Base-by-base conservation (phyloP, 768 basidiomycete genomes). In the Pleurotus sapidus region DNA sequence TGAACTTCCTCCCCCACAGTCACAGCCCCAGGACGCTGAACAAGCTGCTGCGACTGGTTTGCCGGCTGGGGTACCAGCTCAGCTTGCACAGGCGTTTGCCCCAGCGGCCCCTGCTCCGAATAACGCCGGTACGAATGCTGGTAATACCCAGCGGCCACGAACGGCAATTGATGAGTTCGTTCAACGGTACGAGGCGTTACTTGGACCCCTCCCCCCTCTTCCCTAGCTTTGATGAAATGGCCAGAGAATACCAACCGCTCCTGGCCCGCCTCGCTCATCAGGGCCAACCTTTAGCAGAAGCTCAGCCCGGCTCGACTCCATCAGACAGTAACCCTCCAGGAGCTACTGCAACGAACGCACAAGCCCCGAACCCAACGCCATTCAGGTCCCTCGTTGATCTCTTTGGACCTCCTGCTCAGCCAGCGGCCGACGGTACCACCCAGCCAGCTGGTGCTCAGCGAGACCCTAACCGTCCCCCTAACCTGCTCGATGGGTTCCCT, bases 31-130 rank as follows among this genome's bases (percentile, higher is more conserved):
- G 20, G 27, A 37, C 20, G 9, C 23, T 23, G 51, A 54, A 24
- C 37, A 54, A 42, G 51, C 51, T n/a, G 51, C 51, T 12, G 51
- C 51, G 38, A 54, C 37, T 27, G 51, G 51, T 8, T 42, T 54
- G 39, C 51, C 51, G 8, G 14, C 51, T 42, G 51, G 51, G 12
- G 15, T 54, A 11, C 51, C 51, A 40, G 51, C 51, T 25, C 51
- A 54, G 18, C 39, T 54, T n/a, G 51, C 51, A 1, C 27, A 24
- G 23, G 42, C 17, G 17, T 39, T 42, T 17, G 50, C 34, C 18
- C 50, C 50, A 7, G 50, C 38, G 48, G 9, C 48, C 18, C 23
- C 48, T 4, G 42, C 42, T 45, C n/a, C 42, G 20, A n/a, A 45
- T 45, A 45, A 23, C 14, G 11, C 42, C 11, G 42, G 3, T 45